Conservation (phyloP, 352 stramenopile genomes). For the Pythium scleroteichum region DNA sequence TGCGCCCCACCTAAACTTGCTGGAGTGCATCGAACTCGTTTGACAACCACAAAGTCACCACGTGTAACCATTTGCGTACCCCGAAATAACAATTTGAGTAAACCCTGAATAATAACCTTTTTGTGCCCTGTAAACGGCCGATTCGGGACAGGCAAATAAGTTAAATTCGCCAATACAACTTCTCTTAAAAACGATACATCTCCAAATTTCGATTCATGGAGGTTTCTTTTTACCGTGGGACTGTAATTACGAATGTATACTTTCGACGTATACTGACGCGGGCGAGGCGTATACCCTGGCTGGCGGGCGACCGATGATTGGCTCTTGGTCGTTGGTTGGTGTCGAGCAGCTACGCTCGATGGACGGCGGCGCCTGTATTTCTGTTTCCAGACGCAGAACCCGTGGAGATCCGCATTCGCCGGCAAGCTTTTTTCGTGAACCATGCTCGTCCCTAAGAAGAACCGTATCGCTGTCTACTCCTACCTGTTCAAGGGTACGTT, state of each 20-base stretch:
- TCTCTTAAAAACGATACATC: too few relatives aligned
- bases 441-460: slow-evolving; percentile 97
- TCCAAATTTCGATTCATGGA: too few relatives aligned
- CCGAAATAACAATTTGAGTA: too few relatives aligned
- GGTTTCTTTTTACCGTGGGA: too few relatives aligned
- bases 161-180: too few relatives aligned
- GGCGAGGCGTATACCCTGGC: neutral
- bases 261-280: slow-evolving; percentile 6
- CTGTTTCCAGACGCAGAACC: slow-evolving; percentile 36
- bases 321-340: slow-evolving; percentile 36
- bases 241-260: slow-evolving; percentile 26
- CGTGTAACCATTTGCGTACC: too few relatives aligned
- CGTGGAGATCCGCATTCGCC: slow-evolving; percentile 90
- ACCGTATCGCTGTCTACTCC: slow-evolving; percentile 98
- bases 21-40: too few relatives aligned
- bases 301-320: slow-evolving; percentile 22
- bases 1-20: too few relatives aligned
- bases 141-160: too few relatives aligned
- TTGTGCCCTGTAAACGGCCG: too few relatives aligned
- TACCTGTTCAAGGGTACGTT: slow-evolving; percentile 95
- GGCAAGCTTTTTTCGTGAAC: slow-evolving; percentile 87
- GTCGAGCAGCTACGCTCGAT: slow-evolving; percentile 18
- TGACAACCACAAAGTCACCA: too few relatives aligned
- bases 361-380: slow-evolving; percentile 23
- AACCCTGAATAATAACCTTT: too few relatives aligned